Conservation (phyloP, 441 rosid genomes). For the Bocquillonia castaneifolia region DNA sequence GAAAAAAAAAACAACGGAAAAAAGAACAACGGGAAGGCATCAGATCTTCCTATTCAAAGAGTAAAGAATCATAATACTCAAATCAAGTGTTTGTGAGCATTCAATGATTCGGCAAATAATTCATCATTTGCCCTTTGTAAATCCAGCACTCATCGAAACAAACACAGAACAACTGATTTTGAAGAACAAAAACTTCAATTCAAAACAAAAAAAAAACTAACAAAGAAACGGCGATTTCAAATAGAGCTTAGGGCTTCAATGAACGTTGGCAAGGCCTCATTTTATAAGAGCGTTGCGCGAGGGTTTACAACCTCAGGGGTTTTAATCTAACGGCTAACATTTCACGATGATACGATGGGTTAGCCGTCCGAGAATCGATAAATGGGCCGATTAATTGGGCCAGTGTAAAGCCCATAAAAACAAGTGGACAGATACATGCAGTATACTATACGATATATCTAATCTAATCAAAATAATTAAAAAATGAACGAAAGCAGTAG, state of each 20-base stretch:
- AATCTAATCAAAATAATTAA: too few relatives aligned
- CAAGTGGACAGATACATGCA: background rate
- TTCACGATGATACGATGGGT: background rate
- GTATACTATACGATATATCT: too few relatives aligned
- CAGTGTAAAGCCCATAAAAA: background rate
- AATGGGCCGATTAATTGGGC: background rate
- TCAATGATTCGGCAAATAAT: slow-evolving; percentile 23
- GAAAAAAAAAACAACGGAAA: background rate
- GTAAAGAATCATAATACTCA: slow-evolving; percentile 31
- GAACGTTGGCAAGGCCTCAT: too few relatives aligned
- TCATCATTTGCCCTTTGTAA: slow-evolving; percentile 35
- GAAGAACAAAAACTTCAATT: too few relatives aligned
- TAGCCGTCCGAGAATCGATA: background rate
- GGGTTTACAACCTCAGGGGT: background rate
- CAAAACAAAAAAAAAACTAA: too few relatives aligned
- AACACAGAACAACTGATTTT: background rate
- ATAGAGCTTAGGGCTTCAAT: background rate
- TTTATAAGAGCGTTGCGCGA: background rate
- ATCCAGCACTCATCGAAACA: background rate
- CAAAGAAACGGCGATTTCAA: background rate
- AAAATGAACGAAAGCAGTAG: too few relatives aligned
- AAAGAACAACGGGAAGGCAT: slow-evolving; percentile 25
- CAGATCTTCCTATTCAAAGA: slow-evolving; percentile 59
- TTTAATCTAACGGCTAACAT: slow-evolving; percentile 6
- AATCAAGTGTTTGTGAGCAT: slow-evolving; percentile 16